Evolutionary conservation across 2,329 filamentous ascomycete genomes (phyloP).

Genomic region (Penicillium olsonii): DNA sequence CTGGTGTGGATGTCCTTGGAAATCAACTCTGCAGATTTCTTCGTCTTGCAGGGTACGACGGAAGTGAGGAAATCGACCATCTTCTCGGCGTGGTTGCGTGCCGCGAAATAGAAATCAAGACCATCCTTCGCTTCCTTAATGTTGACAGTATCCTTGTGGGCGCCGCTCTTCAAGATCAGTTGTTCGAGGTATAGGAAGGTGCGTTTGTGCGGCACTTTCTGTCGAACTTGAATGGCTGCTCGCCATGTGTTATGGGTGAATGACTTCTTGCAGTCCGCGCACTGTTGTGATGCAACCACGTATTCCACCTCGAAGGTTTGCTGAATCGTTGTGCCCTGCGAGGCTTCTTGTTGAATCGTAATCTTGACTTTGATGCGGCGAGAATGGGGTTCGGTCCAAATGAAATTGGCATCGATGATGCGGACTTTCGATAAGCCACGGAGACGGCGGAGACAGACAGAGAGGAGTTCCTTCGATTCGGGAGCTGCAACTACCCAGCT

Average conservation of each 20-base stretch:
- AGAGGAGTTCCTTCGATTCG: constrained; percentile 90
- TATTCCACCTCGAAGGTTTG: constrained; percentile 97
- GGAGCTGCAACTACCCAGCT: constrained; percentile 83
- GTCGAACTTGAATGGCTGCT: constrained; percentile 88
- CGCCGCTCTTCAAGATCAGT: constrained; percentile 89
- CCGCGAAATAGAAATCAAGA: constrained; percentile 91
- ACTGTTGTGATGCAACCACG: constrained; percentile 87
- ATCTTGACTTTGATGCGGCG: constrained; percentile 90
- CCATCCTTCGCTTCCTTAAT: constrained; percentile 97
- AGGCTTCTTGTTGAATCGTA: constrained; percentile 77
- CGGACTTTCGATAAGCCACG: constrained; percentile 84
- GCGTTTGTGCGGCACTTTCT: constrained; percentile 95
- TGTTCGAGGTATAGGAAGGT: constrained; percentile 85
- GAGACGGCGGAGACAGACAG: constrained; percentile 85
- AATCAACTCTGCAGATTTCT: constrained; percentile 87
- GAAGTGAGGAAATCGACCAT: constrained; percentile 89
- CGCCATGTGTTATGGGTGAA: constrained; percentile 97
- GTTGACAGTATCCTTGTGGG: constrained; percentile 91
- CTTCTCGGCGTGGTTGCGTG: constrained; percentile 86
- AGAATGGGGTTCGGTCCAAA: constrained; percentile 98
- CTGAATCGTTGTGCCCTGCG: constrained; percentile 72
- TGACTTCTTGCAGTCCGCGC: constrained; percentile 89
- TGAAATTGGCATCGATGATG: constrained; percentile 93
- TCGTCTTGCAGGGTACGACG: constrained; percentile 72
- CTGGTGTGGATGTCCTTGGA: constrained; percentile 90